Percentiles rank a stretch among this genome's conserved stretches.
Evolutionary conservation across 306 rosid species (phyloP).

Genomic region (Lathyrus oleraceus): DNA sequence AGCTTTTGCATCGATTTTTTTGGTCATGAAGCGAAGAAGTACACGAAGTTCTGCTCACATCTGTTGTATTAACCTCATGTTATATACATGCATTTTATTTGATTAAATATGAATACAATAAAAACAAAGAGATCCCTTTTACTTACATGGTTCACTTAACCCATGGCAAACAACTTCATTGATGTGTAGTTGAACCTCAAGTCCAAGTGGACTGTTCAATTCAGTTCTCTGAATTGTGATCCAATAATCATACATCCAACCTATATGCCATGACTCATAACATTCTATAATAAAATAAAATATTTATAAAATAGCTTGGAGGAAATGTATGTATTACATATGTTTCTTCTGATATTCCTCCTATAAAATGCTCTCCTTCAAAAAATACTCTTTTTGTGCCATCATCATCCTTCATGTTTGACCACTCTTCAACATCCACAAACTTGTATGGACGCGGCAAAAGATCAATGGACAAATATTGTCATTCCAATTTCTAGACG

Average conservation of each 20-base stretch:
- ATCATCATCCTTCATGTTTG: slow-evolving; percentile 75
- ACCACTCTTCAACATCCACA: slow-evolving; percentile 65
- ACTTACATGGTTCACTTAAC: not conserved
- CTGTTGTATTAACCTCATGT: too few species aligned
- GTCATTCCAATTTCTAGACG: slow-evolving; percentile 88
- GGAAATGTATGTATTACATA: slow-evolving; percentile 53
- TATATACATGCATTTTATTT: too few species aligned
- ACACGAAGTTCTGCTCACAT: slow-evolving; percentile 76
- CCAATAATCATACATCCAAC: slow-evolving; percentile 49
- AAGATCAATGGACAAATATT: slow-evolving; percentile 85
- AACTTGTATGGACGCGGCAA: slow-evolving; percentile 98
- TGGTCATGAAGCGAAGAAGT: slow-evolving; percentile 86
- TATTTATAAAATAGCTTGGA: slow-evolving; percentile 22
- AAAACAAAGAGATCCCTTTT: too few species aligned
- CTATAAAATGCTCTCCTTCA: slow-evolving; percentile 89
- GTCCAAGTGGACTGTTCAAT: slow-evolving; percentile 87
- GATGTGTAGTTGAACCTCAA: slow-evolving; percentile 84
- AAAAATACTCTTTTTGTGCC: slow-evolving; percentile 94
- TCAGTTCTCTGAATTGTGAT: slow-evolving; percentile 88
- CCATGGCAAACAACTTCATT: slow-evolving; percentile 92
- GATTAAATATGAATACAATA: too few species aligned
- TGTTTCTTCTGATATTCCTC: slow-evolving; percentile 93
- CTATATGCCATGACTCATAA: slow-evolving; percentile 32
- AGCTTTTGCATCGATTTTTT: too few species aligned
- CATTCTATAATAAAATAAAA: slow-evolving; percentile 17